phyloP scores from a whole-genome alignment of 2,329 filamentous ascomycete species.

The Exophiala spinifera region DNA sequence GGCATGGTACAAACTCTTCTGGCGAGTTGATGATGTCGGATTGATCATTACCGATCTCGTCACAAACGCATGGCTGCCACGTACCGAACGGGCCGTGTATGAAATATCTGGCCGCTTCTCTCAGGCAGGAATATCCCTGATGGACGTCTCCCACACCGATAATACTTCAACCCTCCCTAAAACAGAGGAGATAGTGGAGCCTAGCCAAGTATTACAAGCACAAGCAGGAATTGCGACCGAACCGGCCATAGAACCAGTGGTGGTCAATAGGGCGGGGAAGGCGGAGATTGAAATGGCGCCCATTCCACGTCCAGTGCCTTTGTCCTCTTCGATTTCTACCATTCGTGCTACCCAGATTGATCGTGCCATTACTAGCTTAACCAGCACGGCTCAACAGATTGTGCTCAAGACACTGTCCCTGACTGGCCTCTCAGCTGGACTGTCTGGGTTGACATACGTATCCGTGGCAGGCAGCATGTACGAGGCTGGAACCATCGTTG shows the following conservation, averaged over 20 bases:
- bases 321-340: conserved; percentile 75
- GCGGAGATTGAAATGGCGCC: conserved; percentile 18
- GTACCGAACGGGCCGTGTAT: conserved; percentile 76
- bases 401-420: conserved; percentile 74
- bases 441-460: conserved; percentile 55
- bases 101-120: conserved; percentile 76
- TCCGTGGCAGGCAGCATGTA: conserved; percentile 53
- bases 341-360: conserved; percentile 65
- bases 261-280: conserved; percentile 28
- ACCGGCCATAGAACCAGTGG: conserved; percentile 12
- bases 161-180: background rate
- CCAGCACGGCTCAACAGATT: conserved; percentile 69
- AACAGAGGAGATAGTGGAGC: background rate
- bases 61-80: conserved; percentile 69
- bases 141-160: conserved; percentile 2
- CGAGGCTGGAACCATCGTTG: conserved; percentile 58
- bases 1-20: conserved; percentile 92
- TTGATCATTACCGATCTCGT: conserved; percentile 80
- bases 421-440: conserved; percentile 51
- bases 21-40: conserved; percentile 87
- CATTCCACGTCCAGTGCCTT: conserved; percentile 36
- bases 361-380: conserved; percentile 67
- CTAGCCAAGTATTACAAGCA: conserved; percentile 17
- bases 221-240: conserved; percentile 17
- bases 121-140: conserved; percentile 51